Percentiles rank a stretch among this genome's conserved stretches.
Evolutionary conservation across 805 yeast genomes (phyloP).

Genomic region (Metschnikowia drakensbergensis): DNA sequence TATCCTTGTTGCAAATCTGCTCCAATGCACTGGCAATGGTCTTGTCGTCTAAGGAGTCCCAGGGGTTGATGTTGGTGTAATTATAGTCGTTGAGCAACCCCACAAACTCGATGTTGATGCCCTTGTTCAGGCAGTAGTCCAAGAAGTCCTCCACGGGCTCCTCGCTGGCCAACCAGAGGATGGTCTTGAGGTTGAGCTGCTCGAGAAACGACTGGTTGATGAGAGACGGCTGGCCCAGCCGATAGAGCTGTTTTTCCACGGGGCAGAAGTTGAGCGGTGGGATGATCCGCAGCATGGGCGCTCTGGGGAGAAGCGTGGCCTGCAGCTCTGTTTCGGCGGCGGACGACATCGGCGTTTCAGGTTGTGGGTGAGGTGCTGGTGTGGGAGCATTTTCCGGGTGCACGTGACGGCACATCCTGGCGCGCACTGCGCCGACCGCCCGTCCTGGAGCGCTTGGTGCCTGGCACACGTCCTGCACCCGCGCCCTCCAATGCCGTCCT

Average conservation of each 20-base stretch:
- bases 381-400: background rate
- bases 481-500: background rate
- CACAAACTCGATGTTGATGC: conserved; percentile 75
- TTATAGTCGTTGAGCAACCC: conserved; percentile 67
- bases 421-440: background rate
- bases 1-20: conserved; percentile 64
- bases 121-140: conserved; percentile 70
- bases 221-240: conserved; percentile 95
- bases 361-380: background rate
- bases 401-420: background rate
- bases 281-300: conserved; percentile 67
- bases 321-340: background rate
- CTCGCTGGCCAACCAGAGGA: conserved; percentile 92
- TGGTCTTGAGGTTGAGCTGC: conserved; percentile 69
- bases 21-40: conserved; percentile 77
- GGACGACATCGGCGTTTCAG: background rate
- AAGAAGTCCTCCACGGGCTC: conserved; percentile 89
- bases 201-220: conserved; percentile 83
- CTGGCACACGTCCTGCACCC: background rate
- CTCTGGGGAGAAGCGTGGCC: conserved; percentile 28
- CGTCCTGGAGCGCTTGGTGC: background rate
- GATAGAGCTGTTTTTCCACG: conserved; percentile 78
- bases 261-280: conserved; percentile 97
- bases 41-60: conserved; percentile 90
- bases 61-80: conserved; percentile 67